Evolutionary conservation across 2,329 filamentous ascomycete genomes (phyloP), one percentile per base, ranked within the genome.

Genomic region (Sarocladiaceae sp.): DNA sequence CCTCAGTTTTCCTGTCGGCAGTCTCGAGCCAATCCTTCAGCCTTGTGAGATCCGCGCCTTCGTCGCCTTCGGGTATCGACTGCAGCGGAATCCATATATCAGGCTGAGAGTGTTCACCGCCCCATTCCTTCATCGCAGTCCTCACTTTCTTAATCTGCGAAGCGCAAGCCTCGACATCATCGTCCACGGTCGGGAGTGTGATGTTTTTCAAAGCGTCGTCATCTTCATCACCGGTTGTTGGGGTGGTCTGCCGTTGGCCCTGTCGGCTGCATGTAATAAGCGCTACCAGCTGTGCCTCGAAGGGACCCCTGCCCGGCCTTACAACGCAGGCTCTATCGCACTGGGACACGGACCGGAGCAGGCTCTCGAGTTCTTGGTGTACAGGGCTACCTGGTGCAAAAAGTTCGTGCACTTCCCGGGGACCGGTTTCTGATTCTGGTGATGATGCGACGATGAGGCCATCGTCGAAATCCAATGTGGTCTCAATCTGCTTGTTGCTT

Each of bases 1-100:
- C 66, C 56, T 77, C 72, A 22, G 69, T 56, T 25, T 72, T 66
- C 50, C 77, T 70, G 54, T 76, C 75, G 44, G 75, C 71, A 55
- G 80, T 79, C 61, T 80, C 76, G 23, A 73, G 72, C 78, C 78
- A 80, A 3, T 74, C 78, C 53, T 77, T 76, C 39, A 80, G 57
- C 26, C 4, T 25, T 13, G 10, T 13, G 8, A 35, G 12, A 17
- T 49, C 46, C 28, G 28, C 18, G 25, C 40, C 25, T 5, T n/a
- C 35, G 15, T 11, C 46, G 18, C 18, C 46, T 12, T 5, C 18
- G 6, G 75, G 75, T 67, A 80, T 75, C 40, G 62, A 65, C 46
- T 72, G 67, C 50, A 80, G 59, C 3, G 74, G 67, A 17, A 79
- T 66, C 76, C 77, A 80, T 8, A 77, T 64, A 49, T 71, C 68